A percentile compares a stretch with the other conserved stretches of the same genome.
These are phyloP conservation scores for Triticum urartu DNA, from an alignment of 176 grass and related monocot species.

Conservation along the genomic window DNA sequence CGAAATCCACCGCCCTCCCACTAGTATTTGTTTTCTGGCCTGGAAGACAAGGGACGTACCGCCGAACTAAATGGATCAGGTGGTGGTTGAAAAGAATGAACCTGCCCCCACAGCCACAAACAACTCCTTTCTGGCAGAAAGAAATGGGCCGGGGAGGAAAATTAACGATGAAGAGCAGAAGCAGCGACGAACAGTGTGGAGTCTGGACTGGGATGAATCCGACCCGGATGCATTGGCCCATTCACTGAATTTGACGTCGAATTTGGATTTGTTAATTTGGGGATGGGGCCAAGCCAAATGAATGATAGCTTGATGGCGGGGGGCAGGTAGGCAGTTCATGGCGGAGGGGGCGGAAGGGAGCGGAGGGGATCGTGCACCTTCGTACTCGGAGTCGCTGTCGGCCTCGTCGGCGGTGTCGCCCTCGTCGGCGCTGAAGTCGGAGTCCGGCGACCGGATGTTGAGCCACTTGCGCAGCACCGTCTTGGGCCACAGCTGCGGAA, in stretches of 20 bases:
- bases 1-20: slow-evolving; percentile 1
- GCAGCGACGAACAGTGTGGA: not conserved
- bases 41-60: too few relatives aligned
- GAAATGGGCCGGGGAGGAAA: not conserved
- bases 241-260: not conserved
- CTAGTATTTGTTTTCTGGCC: not conserved
- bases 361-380: slow-evolving; percentile 50
- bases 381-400: slow-evolving; percentile 70
- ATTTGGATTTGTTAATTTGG: not conserved
- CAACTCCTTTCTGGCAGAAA: not conserved
- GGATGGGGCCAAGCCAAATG: not conserved
- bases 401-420: slow-evolving; percentile 73
- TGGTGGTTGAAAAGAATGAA: not conserved
- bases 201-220: not conserved
- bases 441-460: slow-evolving; percentile 81
- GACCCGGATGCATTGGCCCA: slow-evolving; percentile 5
- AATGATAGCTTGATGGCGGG: not conserved
- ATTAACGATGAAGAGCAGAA: not conserved
- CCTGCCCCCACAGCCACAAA: not conserved
- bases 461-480: slow-evolving; percentile 90
- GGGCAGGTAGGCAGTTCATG: not conserved
- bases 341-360: too few relatives aligned
- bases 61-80: not conserved
- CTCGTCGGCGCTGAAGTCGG: slow-evolving; percentile 95
- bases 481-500: slow-evolving; percentile 83